A percentile compares a stretch with the other conserved stretches of the same genome.
phyloP scores from a whole-genome alignment of 2,329 filamentous ascomycete species.

The Alternaria consortialis region DNA sequence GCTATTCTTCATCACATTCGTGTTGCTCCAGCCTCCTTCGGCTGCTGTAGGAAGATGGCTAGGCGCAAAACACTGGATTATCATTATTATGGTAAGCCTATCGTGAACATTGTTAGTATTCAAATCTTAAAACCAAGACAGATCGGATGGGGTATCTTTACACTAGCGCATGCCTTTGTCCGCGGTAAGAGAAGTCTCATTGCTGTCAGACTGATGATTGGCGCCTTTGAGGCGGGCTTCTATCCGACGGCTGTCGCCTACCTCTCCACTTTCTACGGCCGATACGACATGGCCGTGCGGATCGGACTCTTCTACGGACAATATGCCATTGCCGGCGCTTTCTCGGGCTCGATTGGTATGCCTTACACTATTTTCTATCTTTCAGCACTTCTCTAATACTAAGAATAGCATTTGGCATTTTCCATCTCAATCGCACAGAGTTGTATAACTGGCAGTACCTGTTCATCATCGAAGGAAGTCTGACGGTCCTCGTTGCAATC shows the following conservation, averaged over 20 bases:
- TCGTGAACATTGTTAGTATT: background rate
- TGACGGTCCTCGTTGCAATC: constrained; percentile 43
- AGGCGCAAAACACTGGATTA: constrained; percentile 31
- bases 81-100: constrained; percentile 28
- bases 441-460: constrained; percentile 60
- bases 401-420: constrained; percentile 48
- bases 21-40: constrained; percentile 34
- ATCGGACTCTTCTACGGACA: constrained; percentile 57
- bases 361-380: background rate
- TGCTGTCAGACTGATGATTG: constrained; percentile 42
- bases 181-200: constrained; percentile 29
- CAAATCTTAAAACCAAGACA: constrained; percentile 14
- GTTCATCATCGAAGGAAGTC: constrained; percentile 54
- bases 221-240: constrained; percentile 63
- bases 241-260: constrained; percentile 65
- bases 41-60: constrained; percentile 33
- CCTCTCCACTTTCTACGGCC: constrained; percentile 60
- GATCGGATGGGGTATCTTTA: constrained; percentile 37
- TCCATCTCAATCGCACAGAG: constrained; percentile 56
- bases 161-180: constrained; percentile 35
- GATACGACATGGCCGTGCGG: constrained; percentile 54
- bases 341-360: constrained; percentile 52
- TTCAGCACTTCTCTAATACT: constrained; percentile 5
- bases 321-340: constrained; percentile 53
- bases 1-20: constrained; percentile 38